A percentile compares a stretch with the other conserved stretches of the same genome.
phyloP scores from a whole-genome alignment of 371 early-diverging fungal species.

The Gilbertella persicaria region DNA sequence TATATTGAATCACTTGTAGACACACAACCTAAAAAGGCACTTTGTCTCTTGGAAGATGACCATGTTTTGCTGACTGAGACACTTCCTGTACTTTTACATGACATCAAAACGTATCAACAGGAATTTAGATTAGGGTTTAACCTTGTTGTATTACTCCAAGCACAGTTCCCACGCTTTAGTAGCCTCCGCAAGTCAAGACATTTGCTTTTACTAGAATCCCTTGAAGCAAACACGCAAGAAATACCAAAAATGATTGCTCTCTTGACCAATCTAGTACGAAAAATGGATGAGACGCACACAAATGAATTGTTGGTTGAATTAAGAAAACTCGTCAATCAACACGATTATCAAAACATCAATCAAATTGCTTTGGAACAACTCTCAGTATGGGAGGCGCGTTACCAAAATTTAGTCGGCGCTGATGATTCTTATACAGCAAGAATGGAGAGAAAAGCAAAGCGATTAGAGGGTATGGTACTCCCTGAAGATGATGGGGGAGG shows the following conservation, averaged over 20 bases:
- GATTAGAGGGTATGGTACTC: conserved; percentile 38
- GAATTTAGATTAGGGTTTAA: conserved; percentile 55
- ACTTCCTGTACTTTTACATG: conserved; percentile 39
- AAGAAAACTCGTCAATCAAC: conserved; percentile 3
- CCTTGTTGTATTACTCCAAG: conserved; percentile 52
- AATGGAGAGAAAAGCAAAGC: conserved; percentile 29
- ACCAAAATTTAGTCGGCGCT: conserved; percentile 5
- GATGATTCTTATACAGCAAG: conserved; percentile 8
- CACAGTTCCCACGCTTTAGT: conserved; percentile 40
- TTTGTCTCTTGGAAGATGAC: conserved; percentile 59
- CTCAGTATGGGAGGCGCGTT: conserved; percentile 18
- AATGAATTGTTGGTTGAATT: conserved; percentile 11
- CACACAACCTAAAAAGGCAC: conserved; percentile 48
- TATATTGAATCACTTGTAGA: conserved; percentile 51
- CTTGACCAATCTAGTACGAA: conserved; percentile 31
- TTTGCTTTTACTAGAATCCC: conserved; percentile 52
- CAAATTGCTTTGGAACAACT: conserved; percentile 12
- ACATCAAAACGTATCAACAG: conserved; percentile 52
- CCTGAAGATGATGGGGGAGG: conserved; percentile 28
- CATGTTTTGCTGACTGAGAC: conserved; percentile 41
- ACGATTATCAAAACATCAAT: conserved; percentile 11
- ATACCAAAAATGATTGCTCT: conserved; percentile 21
- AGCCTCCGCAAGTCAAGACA: conserved; percentile 51
- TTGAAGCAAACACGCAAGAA: conserved; percentile 37
- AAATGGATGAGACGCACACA: conserved; percentile 23